Evolutionary conservation across 768 basidiomycete genomes (phyloP), one percentile per base, ranked within the genome.

Genomic region (Tulasnella sp.): DNA sequence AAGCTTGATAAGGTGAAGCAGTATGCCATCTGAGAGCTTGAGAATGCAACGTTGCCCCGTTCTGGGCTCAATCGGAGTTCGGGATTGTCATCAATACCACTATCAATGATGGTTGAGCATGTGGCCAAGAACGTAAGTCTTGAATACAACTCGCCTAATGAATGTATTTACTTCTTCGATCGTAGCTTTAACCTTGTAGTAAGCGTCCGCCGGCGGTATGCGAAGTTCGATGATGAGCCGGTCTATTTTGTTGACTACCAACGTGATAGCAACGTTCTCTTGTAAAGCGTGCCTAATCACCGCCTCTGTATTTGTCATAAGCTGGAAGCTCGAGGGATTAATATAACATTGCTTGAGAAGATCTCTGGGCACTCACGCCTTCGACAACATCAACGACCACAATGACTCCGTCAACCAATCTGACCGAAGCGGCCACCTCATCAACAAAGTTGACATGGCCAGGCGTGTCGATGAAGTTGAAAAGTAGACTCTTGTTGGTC

Each of bases 401-500:
- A 1, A 98, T 72, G 47, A 96, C 83, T 32, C 96, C 96, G 69
- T 99, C 96, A 17, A 81, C 85, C 41, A 97, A 74, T 45, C 96
- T 80, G 60, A 94, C 82, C 7, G 89, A 78, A 5, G 86, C 82
- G 1, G 93, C 94, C 21, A 92, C 92, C 72, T 99, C 96, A 68
- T 99, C 96, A n/a, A 94, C 81, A 68, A 99, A 98, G 72, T 98
- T 98, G 61, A 94, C 90, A 67, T 99, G 96, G 32, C 96, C 96
- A 2, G 96, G 96, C 0, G 96, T 98, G 71, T 99, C 96, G 66
- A 99, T 85, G 29, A 97, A 71, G 71, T 99, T 94, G 54, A 98
- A 70, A 21, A 99, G 78, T 71, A 94, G 87, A 1, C 93, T 96
- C 74, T 98, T 98, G 58, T 93, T 91, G 45, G 79, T 74, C 13